Evolutionary conservation across 192 early-diverging fungal genomes (phyloP), one percentile per base, ranked within the genome.

Genomic region (Coemansia sp.): DNA sequence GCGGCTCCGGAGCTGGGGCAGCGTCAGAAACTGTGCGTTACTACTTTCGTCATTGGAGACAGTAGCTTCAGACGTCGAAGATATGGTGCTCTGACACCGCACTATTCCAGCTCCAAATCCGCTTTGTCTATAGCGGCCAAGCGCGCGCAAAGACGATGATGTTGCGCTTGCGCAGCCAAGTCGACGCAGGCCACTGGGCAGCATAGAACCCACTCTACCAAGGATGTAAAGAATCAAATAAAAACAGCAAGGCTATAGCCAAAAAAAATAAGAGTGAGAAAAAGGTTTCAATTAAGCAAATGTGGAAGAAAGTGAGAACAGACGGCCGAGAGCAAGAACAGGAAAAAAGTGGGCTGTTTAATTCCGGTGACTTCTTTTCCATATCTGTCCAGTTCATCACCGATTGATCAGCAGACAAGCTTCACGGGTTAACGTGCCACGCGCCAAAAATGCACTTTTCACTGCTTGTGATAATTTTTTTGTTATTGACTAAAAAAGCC

Each of bases 41-140:
- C 37, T 30, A 37, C 34, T 24, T 32, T 22, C 62, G n/a, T 44
- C 18, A 40, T 59, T 52, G 37, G 53, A 27, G n/a, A 41, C 27
- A 34, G 69, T 58, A 24, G 50, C 49, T 13, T 56, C 61, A 8
- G 67, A 71, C 10, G 69, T 32, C 3, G 69, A 64, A 20, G 62
- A 64, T 3, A 56, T 49, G 47, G 73, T 44, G 73, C 67, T 74
- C 34, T 69, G 73, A 10, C 38, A 37, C 38, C 68, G 58, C 35
- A 59, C 34, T 38, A 22, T 6, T 38, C 58, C 20, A 10, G 34
- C 35, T 10, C 18, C 35, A 39, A 35, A 22, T 2, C 58, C 35
- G 18, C 34, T 30, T 16, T 30, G 15, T 30, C 29, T 29, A 56
- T 4, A 12, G 7, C 35, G 58, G 58, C 58, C 35, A 18, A 59